phyloP scores from a whole-genome alignment of 2,329 filamentous ascomycete genomes.

The Aspergillus ibericus region DNA sequence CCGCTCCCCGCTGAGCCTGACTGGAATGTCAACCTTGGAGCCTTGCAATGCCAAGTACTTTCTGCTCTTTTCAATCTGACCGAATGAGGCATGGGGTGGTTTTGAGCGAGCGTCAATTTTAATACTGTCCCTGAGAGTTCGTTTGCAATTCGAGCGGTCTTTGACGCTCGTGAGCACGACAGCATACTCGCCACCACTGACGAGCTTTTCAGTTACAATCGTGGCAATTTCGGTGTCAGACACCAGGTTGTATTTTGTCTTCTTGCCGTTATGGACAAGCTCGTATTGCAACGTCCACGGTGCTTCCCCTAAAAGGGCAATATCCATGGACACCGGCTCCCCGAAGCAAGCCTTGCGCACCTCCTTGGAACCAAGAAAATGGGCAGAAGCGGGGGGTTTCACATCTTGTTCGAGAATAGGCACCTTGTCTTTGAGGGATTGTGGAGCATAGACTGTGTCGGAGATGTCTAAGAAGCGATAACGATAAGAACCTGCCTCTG shows the following conservation, averaged over 20 bases:
- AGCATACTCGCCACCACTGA: slow-evolving; percentile 85
- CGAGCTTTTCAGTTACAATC: slow-evolving; percentile 73
- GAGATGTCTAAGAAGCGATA: slow-evolving; percentile 81
- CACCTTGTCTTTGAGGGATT: slow-evolving; percentile 61
- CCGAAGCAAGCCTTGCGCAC: slow-evolving; percentile 74
- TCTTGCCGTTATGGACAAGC: slow-evolving; percentile 82
- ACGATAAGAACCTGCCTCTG: slow-evolving; percentile 77
- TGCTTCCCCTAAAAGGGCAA: slow-evolving; percentile 74
- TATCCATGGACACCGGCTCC: slow-evolving; percentile 71
- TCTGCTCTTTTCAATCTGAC: slow-evolving; percentile 77
- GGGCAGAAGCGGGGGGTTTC: slow-evolving; percentile 83
- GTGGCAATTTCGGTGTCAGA: slow-evolving; percentile 65
- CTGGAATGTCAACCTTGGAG: slow-evolving; percentile 69
- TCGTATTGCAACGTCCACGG: slow-evolving; percentile 94
- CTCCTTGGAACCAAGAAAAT: slow-evolving; percentile 59
- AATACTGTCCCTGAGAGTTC: slow-evolving; percentile 77
- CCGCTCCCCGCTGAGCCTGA: slow-evolving; percentile 80
- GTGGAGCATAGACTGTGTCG: slow-evolving; percentile 75
- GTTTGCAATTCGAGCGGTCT: slow-evolving; percentile 83
- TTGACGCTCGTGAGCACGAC: slow-evolving; percentile 82
- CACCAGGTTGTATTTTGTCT: slow-evolving; percentile 66
- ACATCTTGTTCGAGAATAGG: slow-evolving; percentile 81
- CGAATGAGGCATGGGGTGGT: slow-evolving; percentile 82
- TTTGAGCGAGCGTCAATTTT: slow-evolving; percentile 87
- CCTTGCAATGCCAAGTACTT: slow-evolving; percentile 74